These are phyloP conservation scores for Tolypocladium tropicale DNA, from an alignment of 2,329 filamentous ascomycete genomes.

Conservation along the genomic window DNA sequence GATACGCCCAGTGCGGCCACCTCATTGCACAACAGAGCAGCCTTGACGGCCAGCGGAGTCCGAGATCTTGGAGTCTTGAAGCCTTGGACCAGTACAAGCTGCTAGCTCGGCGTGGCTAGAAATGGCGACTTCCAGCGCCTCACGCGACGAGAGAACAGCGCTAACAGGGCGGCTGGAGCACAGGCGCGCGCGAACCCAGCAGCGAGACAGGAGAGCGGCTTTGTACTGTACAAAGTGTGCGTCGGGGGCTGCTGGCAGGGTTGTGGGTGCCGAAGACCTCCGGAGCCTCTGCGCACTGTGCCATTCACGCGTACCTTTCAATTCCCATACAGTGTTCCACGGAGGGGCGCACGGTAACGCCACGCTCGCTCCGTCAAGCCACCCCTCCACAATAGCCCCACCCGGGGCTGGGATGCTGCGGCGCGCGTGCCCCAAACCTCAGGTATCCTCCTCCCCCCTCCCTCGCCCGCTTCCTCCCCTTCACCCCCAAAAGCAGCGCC, in stretches of 20 bases:
- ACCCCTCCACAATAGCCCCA: conserved; percentile 3
- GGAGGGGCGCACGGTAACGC: neutral
- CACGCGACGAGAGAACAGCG: neutral
- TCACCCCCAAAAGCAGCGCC: conserved; percentile 21
- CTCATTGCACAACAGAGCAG: no score
- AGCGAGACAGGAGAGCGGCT: neutral
- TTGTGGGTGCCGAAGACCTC: neutral
- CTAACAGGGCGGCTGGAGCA: neutral
- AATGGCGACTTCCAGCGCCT: neutral
- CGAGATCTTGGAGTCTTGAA: neutral
- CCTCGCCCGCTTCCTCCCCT: conserved; percentile 12
- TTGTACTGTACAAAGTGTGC: neutral
- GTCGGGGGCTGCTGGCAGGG: neutral
- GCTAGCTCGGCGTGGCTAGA: conserved; percentile 1
- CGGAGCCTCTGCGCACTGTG: neutral
- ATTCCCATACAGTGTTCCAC: neutral
- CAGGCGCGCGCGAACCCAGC: neutral
- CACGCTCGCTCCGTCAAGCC: conserved; percentile 1
- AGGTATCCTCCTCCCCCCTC: conserved; percentile 1
- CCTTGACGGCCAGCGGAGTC: no score
- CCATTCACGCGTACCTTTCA: neutral
- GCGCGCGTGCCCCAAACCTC: conserved; percentile 1
- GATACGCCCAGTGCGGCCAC: no score
- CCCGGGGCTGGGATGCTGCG: neutral
- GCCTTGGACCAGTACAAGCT: neutral